Base-by-base conservation (phyloP, 2,329 filamentous ascomycete species). In the Coniochaeta ligniaria region DNA sequence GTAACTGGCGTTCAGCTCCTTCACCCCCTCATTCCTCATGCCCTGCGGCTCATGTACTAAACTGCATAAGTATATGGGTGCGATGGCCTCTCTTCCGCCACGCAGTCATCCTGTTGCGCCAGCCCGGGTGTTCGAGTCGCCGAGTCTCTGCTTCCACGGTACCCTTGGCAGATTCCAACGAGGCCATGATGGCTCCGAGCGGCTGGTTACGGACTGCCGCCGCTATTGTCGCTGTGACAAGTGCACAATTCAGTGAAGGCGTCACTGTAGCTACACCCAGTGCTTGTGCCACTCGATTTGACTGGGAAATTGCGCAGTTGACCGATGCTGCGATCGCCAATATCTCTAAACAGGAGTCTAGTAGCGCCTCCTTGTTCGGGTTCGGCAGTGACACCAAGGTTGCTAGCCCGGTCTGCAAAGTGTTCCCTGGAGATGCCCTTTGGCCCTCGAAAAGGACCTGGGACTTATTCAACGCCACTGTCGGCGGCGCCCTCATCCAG, bases 381-480 rank as follows among this genome's bases (percentile, higher is more conserved):
- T 59, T 59, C 28, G 57, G 38, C 6, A 16, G 6, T 45, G 31
- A 41, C 12, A 20, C 20, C 60, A 38, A 31, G 31, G 26, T 12
- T 3, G 22, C n/a, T 28, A 20, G 28, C 14, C 24, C 11, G 33
- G 28, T 5, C 14, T 68, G 68, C 62, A 69, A 66, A 60, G 61
- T 63, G 9, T 62, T 66, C 36, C 83, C 84, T 0, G 78, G 77
- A 17, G 80, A 86, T 60, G n/a, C 63, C 1, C 78, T 75, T 66
- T 88, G 84, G 83, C 85, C 85, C 0, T 70, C 71, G 0, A 24
- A 64, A 0, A 54, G 65, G 1, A 69, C 71, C 6, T 88, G 84
- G 84, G 64, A 71, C 7, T 60, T 66, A 0, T 76, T 88, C 58
- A 85, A 87, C 65, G 59, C 67, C 16, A 78, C 83, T 1, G 72